Evolutionary conservation across 495 filamentous ascomycete species (phyloP), one percentile per base, ranked within the genome.

Genomic region (Staphylotrichum longicolle): DNA sequence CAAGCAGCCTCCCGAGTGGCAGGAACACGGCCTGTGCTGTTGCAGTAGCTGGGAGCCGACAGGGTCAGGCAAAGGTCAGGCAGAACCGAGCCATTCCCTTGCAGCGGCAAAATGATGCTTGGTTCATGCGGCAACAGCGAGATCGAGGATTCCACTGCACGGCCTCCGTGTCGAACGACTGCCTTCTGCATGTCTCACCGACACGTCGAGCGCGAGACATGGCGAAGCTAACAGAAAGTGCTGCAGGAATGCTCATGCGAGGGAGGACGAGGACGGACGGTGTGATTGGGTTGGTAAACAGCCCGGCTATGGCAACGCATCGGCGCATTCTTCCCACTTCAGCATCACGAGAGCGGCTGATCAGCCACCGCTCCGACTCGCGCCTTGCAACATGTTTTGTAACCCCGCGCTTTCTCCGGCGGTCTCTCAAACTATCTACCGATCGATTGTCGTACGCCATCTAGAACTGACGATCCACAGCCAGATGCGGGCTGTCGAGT

Each of bases 31-130:
- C 40, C 40, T 37, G 48, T 63, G 48, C 20, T 44, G 34, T 47
- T 47, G 59, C 51, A 56, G 45, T 44, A 33, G 15, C 1, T 27
- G 20, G 20, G 20, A 27, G 20, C 20, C 20, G 20, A 1, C 35
- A 41, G 9, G 9, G 52, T 15, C 15, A n/a, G 57, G 15, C 11
- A 30, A 9, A 20, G 54, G 30, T 45, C 33, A 0, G 39, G 39
- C 45, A 54, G 9, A 39, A 40, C 46, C 41, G 37, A 60, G 63
- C 40, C 42, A 52, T 53, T 41, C 54, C 58, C 66, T 46, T 68
- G 67, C 64, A 72, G 68, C 68, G 66, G 70, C 63, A 72, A 68
- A 67, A 70, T 63, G 42, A 20, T 20, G 32, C 44, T 52, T 59
- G 39, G 61, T 70, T 72, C 70, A 72, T 72, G 68, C 70, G 57